Conservation (phyloP, 768 basidiomycete genomes). For the Astraeus odoratus region DNA sequence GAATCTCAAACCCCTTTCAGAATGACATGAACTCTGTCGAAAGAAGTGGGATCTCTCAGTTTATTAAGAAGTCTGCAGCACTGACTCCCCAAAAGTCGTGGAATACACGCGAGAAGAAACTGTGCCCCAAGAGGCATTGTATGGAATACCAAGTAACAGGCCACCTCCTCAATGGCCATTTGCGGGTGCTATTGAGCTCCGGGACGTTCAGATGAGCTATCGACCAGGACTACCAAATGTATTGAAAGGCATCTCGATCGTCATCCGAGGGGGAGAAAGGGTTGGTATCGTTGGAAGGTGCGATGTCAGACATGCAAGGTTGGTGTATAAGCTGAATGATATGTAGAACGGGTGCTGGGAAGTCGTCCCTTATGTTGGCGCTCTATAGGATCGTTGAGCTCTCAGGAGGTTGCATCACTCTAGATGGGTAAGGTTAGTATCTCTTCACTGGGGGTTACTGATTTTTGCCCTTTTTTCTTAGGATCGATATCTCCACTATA, state of each 20-base stretch:
- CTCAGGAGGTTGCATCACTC: slow-evolving; percentile 46
- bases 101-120: slow-evolving; percentile 45
- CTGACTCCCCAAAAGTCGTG: slow-evolving; percentile 30
- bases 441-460: not conserved
- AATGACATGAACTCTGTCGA: slow-evolving; percentile 66
- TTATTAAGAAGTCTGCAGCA: not conserved
- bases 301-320: not conserved
- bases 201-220: slow-evolving; percentile 55
- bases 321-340: not conserved
- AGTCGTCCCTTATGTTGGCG: slow-evolving; percentile 56
- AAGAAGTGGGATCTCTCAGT: slow-evolving; percentile 31
- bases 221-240: slow-evolving; percentile 68
- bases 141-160: slow-evolving; percentile 48
- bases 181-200: slow-evolving; percentile 53
- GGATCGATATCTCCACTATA: slow-evolving; percentile 60
- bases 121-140: slow-evolving; percentile 58
- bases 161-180: slow-evolving; percentile 60
- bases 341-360: slow-evolving; percentile 47
- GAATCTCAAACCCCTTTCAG: slow-evolving; percentile 18
- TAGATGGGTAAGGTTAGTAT: slow-evolving; percentile 46
- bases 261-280: slow-evolving; percentile 61
- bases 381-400: slow-evolving; percentile 68
- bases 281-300: slow-evolving; percentile 67
- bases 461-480: slow-evolving; percentile 17
- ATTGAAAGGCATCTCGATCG: slow-evolving; percentile 56